Evolutionary conservation across 2,329 filamentous ascomycete species (phyloP), one percentile per base, ranked within the genome.

Genomic region (Fusarium piperis): DNA sequence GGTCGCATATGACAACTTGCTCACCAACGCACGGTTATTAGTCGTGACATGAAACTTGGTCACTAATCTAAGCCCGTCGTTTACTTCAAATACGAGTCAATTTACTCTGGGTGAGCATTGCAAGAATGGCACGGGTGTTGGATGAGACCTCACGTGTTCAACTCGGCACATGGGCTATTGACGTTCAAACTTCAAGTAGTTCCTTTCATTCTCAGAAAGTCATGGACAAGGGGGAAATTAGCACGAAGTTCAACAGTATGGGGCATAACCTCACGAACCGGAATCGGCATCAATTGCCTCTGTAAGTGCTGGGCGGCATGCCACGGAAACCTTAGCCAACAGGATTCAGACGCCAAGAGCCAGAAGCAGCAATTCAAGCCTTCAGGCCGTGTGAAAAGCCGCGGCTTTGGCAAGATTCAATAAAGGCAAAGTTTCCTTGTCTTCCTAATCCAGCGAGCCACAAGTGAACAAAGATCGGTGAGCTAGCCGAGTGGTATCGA

Each of bases 331-430:
- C 23, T 44, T 44, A 2, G 10, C 13, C 18, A 39, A 39, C 10
- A 18, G 36, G 2, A 7, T 39, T 18, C 5, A n/a, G 6, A 18
- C 9, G 12, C 2, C 10, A 15, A 23, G 20, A 44, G 1, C 13
- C 2, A 44, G 39, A 44, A 4, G 4, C 20, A 15, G 7, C 3
- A 4, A 23, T 23, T 23, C 13, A 41, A 9, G 12, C 23, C 13
- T 1, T 16, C 39, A 44, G 2, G 20, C 3, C 3, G 13, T 15
- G 0, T 9, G 2, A 23, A 16, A 23, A 10, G 39, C 2, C 2
- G 2, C 5, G 6, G 3, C 13, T 16, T 26, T 23, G 9, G 8
- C 8, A 15, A 44, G 13, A 44, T 44, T 16, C 39, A 23, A 23
- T 10, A 1, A 3, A 44, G 6, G 13, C 7, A 23, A 10, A 10